Evolutionary conservation across 805 yeast genomes (phyloP), one percentile per base, ranked within the genome.

Genomic region (Yarrowia sp.): DNA sequence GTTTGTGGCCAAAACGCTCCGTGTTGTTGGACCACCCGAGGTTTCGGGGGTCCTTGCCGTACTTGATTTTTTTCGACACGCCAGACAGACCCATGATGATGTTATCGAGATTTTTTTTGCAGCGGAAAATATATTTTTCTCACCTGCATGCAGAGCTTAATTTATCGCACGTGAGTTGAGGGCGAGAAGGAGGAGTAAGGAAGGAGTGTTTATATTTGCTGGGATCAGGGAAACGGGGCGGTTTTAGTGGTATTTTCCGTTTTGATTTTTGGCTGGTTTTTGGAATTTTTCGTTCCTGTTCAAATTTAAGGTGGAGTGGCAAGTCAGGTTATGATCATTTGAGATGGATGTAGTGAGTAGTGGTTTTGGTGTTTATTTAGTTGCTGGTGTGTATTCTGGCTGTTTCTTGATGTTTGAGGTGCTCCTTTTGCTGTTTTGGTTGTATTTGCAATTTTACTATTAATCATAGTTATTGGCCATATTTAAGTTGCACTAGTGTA

Each of bases 1-100:
- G 91, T 69, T 87, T 83, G 72, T 88, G 97, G 0, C 99, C 99
- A 70, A 93, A 93, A 58, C 97, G 76, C 4, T 63, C 64, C 22
- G 67, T 71, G 65, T 76, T 89, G 70, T 90, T 90, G 24, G 97
- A 87, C 99, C 99, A 93, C 65, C 84, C 82, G 0, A 97, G 92
- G 70, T 93, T 93, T 70, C 98, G 79, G 16, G 99, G 99, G 75
- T 93, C 99, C 35, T 80, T 75, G 10, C 98, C 97, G 72, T 92
- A 87, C 69, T 94, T 81, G 69, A 88, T 96, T 70, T 88, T 90
- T 12, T 80, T 83, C 70, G 85, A 87, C 6, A 86, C 80, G 10
- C 89, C 97, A 10, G 80, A 72, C 9, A 77, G 71, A 14, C 79
- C 77, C 72, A 76, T 70, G 27, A 16, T 51, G 58, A 35, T 3